Base-by-base conservation (phyloP, 169 alveolate species). In the Perkinsus marinus region DNA sequence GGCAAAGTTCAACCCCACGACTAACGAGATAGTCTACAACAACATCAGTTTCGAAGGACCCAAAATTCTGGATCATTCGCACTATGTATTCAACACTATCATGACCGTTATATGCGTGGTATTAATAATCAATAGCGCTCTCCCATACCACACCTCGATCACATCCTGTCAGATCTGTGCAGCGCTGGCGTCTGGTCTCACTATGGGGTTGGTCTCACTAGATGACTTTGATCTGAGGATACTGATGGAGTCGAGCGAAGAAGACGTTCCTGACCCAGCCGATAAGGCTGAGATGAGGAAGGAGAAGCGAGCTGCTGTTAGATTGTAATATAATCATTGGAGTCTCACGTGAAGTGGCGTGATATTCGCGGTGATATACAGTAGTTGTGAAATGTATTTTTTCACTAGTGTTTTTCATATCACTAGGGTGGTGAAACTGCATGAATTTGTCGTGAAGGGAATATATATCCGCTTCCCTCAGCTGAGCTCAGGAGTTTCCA, bases 131-230 rank as follows among this genome's bases (percentile, higher is more conserved):
- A n/a, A n/a, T n/a, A n/a, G n/a, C n/a, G n/a, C n/a, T n/a, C n/a
- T n/a, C n/a, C n/a, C n/a, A n/a, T n/a, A n/a, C n/a, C n/a, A n/a
- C n/a, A n/a, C n/a, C n/a, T n/a, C n/a, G n/a, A n/a, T n/a, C n/a
- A n/a, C n/a, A n/a, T n/a, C n/a, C 46, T 57, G 79, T 57, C 10
- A 57, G 79, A 16, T 57, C 34, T 57, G 79, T 30, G 79, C 79
- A 13, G 99, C 98, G 3, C 68, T 96, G 22, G 95, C 97, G 95
- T 95, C 98, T 90, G 99, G 99, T 26, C 94, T 97, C 69, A 96
- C 98, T 30, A 97, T 97, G 7, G 99, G 99, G 0, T 96, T 95
- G 93, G 94, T 97, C 57, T 96, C 98, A 9, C 94, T 97, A 39
- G 98, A 97, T 93, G 95, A 92, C 38, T 93, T 96, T 57, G 96